These are phyloP conservation scores for Chaetomidium leptoderma DNA, from an alignment of 495 filamentous ascomycete genomes.

Conservation along the genomic window DNA sequence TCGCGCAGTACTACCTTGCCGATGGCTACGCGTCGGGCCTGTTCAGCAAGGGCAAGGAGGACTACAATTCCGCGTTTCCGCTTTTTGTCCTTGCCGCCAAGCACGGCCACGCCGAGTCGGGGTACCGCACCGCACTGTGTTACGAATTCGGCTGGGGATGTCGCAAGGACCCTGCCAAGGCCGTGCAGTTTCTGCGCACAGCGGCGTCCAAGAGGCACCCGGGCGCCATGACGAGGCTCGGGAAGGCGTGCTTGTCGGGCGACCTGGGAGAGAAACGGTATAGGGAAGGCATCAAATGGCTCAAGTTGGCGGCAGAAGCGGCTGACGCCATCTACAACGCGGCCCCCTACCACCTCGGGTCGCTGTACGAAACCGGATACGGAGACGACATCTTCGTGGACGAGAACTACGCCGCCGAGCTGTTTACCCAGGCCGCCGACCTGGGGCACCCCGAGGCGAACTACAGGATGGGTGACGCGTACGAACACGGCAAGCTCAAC, in stretches of 20 bases:
- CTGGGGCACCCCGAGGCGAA: constrained; percentile 81
- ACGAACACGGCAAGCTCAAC: constrained; percentile 83
- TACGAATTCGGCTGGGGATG: constrained; percentile 99
- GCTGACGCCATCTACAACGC: constrained; percentile 89
- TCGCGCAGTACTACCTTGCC: constrained; percentile 94
- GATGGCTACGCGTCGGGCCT: constrained; percentile 92
- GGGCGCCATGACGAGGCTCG: constrained; percentile 88
- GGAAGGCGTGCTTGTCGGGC: constrained; percentile 80
- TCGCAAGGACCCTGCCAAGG: constrained; percentile 80
- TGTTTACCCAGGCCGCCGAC: constrained; percentile 92
- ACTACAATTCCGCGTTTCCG: constrained; percentile 84
- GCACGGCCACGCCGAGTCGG: constrained; percentile 95
- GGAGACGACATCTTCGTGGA: constrained; percentile 92
- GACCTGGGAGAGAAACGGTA: constrained; percentile 87
- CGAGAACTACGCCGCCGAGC: constrained; percentile 81
- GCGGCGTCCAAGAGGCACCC: constrained; percentile 91
- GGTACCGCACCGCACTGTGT: constrained; percentile 87
- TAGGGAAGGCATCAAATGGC: constrained; percentile 91
- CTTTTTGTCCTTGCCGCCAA: constrained; percentile 92
- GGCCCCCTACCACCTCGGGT: constrained; percentile 84
- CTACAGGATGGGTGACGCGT: constrained; percentile 88
- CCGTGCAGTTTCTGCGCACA: constrained; percentile 86
- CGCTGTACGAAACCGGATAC: constrained; percentile 82
- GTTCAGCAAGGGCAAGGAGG: constrained; percentile 87
- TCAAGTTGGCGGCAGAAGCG: constrained; percentile 85